Conservation (phyloP, 768 basidiomycete species). For the Pleurotus tuber-regium region DNA sequence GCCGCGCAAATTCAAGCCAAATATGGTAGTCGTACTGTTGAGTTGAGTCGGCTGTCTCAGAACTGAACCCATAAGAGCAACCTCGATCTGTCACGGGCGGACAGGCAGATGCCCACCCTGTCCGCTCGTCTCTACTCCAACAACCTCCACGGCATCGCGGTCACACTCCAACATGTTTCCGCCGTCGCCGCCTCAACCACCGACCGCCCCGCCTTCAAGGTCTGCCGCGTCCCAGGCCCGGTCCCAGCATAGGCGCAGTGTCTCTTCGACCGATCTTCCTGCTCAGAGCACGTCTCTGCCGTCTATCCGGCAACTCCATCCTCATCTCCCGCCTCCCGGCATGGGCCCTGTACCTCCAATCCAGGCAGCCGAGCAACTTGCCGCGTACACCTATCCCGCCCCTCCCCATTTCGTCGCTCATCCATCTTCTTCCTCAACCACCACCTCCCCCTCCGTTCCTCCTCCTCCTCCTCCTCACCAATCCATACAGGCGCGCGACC, state of each 20-base stretch:
- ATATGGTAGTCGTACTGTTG: background rate
- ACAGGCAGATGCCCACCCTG: conserved; percentile 6
- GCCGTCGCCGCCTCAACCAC: conserved; percentile 7
- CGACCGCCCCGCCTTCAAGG: background rate
- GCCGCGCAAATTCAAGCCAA: background rate
- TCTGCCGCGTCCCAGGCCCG: conserved; percentile 12
- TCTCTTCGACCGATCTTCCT: conserved; percentile 20
- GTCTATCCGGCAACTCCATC: conserved; percentile 68
- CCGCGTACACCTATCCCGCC: conserved; percentile 19
- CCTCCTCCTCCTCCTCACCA: conserved; percentile 19
- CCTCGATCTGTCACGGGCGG: conserved; percentile 8
- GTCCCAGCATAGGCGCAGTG: conserved; percentile 20
- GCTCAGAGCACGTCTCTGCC: conserved; percentile 46
- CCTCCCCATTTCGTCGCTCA: conserved; percentile 25
- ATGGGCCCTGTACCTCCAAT: conserved; percentile 23
- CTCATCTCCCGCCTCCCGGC: conserved; percentile 58
- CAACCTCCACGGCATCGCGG: background rate
- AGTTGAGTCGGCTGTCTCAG: background rate
- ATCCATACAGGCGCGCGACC: conserved; percentile 22
- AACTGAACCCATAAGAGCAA: conserved; percentile 7
- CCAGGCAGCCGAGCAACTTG: conserved; percentile 15
- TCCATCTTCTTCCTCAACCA: conserved; percentile 12
- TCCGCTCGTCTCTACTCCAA: background rate
- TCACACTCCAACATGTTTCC: background rate
- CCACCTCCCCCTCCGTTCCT: conserved; percentile 6